A percentile compares a stretch with the other conserved stretches of the same genome.
Evolutionary conservation across 768 basidiomycete species (phyloP).

Genomic region (Lactifluus hygrophoroides): DNA sequence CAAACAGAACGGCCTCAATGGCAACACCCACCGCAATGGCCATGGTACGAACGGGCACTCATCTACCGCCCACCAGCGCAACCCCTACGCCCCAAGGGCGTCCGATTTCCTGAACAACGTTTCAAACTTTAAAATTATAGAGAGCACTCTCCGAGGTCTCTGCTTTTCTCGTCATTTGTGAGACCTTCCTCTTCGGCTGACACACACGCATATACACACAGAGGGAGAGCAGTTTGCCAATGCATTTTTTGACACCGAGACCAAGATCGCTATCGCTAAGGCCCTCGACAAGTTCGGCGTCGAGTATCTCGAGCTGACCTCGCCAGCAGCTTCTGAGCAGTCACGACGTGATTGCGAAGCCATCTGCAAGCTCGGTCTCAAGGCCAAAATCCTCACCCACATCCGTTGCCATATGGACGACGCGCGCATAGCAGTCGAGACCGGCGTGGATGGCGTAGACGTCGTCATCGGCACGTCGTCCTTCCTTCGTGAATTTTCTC

Average conservation of each 20-base stretch:
- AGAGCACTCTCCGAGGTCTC: constrained; percentile 87
- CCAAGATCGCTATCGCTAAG: constrained; percentile 98
- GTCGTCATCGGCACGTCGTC: constrained; percentile 99
- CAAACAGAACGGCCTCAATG: constrained; percentile 27
- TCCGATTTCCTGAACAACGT: constrained; percentile 89
- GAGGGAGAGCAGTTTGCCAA: constrained; percentile 99
- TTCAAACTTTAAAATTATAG: constrained; percentile 93
- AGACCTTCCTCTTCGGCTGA: constrained; percentile 5
- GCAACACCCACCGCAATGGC: constrained; percentile 28
- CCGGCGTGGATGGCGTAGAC: constrained; percentile 97
- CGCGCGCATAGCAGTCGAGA: constrained; percentile 95
- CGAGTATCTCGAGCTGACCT: constrained; percentile 99
- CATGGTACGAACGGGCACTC: constrained; percentile 23
- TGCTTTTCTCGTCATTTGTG: constrained; percentile 26
- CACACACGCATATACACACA: constrained; percentile 34
- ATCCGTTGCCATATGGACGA: constrained; percentile 99
- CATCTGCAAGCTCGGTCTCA: constrained; percentile 97
- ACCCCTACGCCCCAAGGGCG: constrained; percentile 86
- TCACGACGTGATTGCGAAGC: constrained; percentile 91
- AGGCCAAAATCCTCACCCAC: constrained; percentile 95
- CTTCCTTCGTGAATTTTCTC: constrained; percentile 98
- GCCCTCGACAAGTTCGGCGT: constrained; percentile 98
- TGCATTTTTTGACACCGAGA: constrained; percentile 98
- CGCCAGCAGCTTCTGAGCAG: constrained; percentile 95
- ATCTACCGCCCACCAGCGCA: constrained; percentile 38